These are phyloP conservation scores for Santalum album DNA, from an alignment of 164 flowering plant species.

Conservation along the genomic window DNA sequence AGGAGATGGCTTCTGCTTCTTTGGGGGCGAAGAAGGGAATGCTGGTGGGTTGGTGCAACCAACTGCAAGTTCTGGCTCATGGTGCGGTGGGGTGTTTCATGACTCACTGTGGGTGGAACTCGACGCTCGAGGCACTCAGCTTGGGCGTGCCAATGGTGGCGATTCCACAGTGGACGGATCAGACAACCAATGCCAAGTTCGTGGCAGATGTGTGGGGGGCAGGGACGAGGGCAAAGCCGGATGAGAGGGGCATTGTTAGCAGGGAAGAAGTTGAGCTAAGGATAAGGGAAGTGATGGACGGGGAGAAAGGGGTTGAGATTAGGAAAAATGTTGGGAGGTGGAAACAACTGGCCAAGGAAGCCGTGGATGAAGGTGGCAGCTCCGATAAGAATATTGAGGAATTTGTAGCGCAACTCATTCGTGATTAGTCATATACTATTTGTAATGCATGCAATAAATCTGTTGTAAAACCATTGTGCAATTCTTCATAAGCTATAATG, in stretches of 20 bases:
- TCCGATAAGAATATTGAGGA: slow-evolving; percentile 1
- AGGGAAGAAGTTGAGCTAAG: slow-evolving; percentile 21
- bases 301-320: slow-evolving; percentile 15
- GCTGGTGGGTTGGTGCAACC: slow-evolving; percentile 36
- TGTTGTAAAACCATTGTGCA: too few relatives aligned
- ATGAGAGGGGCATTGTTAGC: slow-evolving; percentile 21
- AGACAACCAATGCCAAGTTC: slow-evolving; percentile 38
- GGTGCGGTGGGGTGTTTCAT: slow-evolving; percentile 37
- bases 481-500: too few relatives aligned
- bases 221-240: slow-evolving; percentile 21
- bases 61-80: slow-evolving; percentile 27
- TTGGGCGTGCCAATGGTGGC: slow-evolving; percentile 49
- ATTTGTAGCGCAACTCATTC: background rate
- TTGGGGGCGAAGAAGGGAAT: slow-evolving; percentile 17
- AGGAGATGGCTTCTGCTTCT: slow-evolving; percentile 6
- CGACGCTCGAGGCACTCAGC: slow-evolving; percentile 36
- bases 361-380: slow-evolving; percentile 10
- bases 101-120: slow-evolving; percentile 58
- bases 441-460: too few relatives aligned
- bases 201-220: slow-evolving; percentile 39
- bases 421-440: background rate
- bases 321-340: slow-evolving; percentile 17
- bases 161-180: slow-evolving; percentile 48
- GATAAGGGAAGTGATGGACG: slow-evolving; percentile 24
- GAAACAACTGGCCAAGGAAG: slow-evolving; percentile 19